Conservation (phyloP, 164 flowering plant species). For the Paratinospora sagittata region DNA sequence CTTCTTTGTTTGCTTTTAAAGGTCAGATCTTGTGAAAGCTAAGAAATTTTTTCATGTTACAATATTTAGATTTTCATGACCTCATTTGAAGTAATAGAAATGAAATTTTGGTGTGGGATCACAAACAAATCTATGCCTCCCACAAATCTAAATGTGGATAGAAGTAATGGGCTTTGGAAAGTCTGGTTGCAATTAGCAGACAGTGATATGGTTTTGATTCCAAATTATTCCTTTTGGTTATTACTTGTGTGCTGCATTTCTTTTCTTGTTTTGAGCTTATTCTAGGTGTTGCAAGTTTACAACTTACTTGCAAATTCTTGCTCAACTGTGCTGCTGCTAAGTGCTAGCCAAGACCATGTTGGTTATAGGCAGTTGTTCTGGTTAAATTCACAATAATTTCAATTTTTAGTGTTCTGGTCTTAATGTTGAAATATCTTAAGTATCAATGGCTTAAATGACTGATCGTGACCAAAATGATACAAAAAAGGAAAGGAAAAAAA, state of each 20-base stretch:
- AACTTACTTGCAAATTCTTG: no score
- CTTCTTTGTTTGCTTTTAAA: neutral
- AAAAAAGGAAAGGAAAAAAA: no score
- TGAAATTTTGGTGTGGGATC: neutral
- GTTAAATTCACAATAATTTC: no score
- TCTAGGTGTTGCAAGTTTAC: neutral
- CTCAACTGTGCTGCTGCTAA: neutral
- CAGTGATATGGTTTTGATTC: neutral
- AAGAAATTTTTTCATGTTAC: neutral
- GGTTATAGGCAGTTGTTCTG: neutral
- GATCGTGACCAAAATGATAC: no score
- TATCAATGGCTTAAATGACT: no score
- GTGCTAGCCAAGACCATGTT: neutral
- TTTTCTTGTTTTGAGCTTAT: neutral
- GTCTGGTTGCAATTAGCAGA: neutral
- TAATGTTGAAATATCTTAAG: no score
- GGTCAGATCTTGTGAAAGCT: neutral
- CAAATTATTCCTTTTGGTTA: neutral
- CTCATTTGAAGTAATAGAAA: neutral
- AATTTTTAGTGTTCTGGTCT: neutral
- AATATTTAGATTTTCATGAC: neutral
- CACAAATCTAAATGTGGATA: neutral
- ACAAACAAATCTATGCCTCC: neutral
- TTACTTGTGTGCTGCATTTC: neutral
- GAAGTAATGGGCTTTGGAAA: neutral